phyloP scores from a whole-genome alignment of 2,329 filamentous ascomycete genomes.

The Neocatenulostroma microsporum region DNA sequence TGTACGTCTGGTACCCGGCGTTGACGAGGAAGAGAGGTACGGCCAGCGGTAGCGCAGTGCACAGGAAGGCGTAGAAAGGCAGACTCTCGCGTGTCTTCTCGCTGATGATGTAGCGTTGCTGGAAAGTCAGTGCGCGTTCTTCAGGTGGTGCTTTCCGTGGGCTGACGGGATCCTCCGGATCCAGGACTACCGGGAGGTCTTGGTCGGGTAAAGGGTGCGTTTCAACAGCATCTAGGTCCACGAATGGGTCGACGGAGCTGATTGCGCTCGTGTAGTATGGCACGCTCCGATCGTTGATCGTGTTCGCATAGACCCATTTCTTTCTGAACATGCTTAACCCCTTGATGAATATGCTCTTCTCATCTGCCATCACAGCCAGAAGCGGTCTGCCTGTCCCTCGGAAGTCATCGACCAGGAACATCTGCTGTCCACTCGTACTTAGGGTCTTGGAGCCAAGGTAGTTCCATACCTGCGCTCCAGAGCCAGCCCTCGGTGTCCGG shows the following conservation, averaged over 20 bases:
- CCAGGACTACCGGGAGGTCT: slow-evolving; percentile 61
- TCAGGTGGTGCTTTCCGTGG: slow-evolving; percentile 30
- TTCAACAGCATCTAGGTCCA: slow-evolving; percentile 57
- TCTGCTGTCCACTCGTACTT: slow-evolving; percentile 74
- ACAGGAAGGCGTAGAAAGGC: slow-evolving; percentile 57
- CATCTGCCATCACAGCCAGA: slow-evolving; percentile 72
- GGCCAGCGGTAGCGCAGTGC: slow-evolving; percentile 66
- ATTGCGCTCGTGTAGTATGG: slow-evolving; percentile 79
- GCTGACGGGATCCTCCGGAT: slow-evolving; percentile 55
- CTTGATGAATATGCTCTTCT: slow-evolving; percentile 75
- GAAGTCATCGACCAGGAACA: slow-evolving; percentile 82
- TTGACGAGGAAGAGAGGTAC: slow-evolving; percentile 66
- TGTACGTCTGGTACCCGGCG: slow-evolving; percentile 65
- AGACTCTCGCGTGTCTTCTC: slow-evolving; percentile 50
- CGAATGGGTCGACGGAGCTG: slow-evolving; percentile 68
- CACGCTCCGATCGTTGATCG: slow-evolving; percentile 75
- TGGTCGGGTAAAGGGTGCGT: slow-evolving; percentile 66
- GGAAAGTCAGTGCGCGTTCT: slow-evolving; percentile 17
- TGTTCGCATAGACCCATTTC: slow-evolving; percentile 74
- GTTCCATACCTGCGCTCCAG: slow-evolving; percentile 53
- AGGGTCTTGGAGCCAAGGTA: slow-evolving; percentile 72
- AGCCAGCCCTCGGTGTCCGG: slow-evolving; percentile 37
- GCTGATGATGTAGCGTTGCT: slow-evolving; percentile 29
- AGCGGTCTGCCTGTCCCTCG: slow-evolving; percentile 74
- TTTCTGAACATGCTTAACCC: slow-evolving; percentile 69